Percentiles rank a stretch among this genome's conserved stretches.
These are phyloP conservation scores for Helichrysum umbraculigerum DNA, from an alignment of 129 eudicot species.

Conservation along the genomic window DNA sequence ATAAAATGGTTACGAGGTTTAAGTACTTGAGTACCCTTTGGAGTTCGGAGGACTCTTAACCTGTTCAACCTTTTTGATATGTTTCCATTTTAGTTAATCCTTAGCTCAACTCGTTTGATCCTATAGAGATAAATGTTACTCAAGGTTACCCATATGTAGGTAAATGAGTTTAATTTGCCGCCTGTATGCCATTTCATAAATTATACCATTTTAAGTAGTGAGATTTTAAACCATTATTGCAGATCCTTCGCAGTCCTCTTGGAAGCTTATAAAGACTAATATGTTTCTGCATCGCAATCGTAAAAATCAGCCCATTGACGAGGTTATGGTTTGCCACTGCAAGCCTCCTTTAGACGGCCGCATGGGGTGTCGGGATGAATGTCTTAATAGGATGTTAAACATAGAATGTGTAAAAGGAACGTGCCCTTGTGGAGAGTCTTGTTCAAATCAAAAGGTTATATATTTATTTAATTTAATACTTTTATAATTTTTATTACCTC, in stretches of 20 bases:
- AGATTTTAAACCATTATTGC: slow-evolving; percentile 29
- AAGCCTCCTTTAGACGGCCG: slow-evolving; percentile 71
- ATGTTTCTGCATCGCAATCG: slow-evolving; percentile 83
- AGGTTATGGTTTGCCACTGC: slow-evolving; percentile 99
- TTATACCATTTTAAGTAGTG: slow-evolving; percentile 14
- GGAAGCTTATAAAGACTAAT: slow-evolving; percentile 84
- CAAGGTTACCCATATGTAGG: not conserved
- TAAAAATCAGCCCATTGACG: slow-evolving; percentile 80
- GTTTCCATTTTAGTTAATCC: not conserved
- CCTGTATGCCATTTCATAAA: not conserved
- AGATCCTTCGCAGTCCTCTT: slow-evolving; percentile 59
- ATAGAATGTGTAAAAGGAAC: slow-evolving; percentile 94
- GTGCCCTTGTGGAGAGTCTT: slow-evolving; percentile 91
- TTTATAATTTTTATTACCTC: not conserved
- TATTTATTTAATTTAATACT: not conserved
- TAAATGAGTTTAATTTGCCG: not conserved
- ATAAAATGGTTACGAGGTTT: not conserved
- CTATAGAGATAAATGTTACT: not conserved
- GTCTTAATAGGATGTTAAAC: slow-evolving; percentile 92
- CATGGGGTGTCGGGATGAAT: slow-evolving; percentile 86
- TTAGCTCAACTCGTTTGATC: not conserved
- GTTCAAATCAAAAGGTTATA: slow-evolving; percentile 93
- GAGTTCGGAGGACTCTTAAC: not conserved
- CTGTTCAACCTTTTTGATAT: not conserved
- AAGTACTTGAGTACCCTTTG: slow-evolving; percentile 8